These are phyloP conservation scores for Anaeramoeba flamelloides DNA, from an alignment of 78 protist species.

Conservation along the genomic window DNA sequence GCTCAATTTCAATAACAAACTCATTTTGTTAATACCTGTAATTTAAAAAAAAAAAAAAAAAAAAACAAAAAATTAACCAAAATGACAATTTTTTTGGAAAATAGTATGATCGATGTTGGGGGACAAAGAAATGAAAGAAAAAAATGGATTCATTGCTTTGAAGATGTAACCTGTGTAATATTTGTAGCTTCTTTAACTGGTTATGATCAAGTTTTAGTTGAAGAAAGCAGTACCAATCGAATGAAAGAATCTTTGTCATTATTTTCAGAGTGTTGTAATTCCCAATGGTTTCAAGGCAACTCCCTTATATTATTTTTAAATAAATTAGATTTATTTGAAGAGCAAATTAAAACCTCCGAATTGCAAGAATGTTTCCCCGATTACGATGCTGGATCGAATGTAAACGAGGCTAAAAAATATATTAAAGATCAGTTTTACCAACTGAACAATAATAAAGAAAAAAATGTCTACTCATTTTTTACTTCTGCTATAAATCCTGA, in stretches of 20 bases:
- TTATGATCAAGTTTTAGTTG: not conserved
- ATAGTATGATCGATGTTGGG: not conserved
- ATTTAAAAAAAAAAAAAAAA: no score
- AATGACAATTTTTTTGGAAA: no score
- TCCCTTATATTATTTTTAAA: not conserved
- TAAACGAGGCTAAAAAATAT: no score
- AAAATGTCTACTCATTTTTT: no score
- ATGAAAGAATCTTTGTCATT: not conserved
- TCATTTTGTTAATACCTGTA: not conserved
- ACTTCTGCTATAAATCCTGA: no score
- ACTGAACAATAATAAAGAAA: no score
- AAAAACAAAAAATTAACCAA: no score
- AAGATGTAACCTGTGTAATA: not conserved
- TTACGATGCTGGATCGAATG: not conserved
- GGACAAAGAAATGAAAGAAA: not conserved
- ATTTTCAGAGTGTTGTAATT: not conserved
- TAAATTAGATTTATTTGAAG: not conserved
- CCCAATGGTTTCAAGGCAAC: not conserved
- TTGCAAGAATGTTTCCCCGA: not conserved
- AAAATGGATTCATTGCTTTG: not conserved
- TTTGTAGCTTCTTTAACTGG: not conserved
- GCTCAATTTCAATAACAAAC: not conserved
- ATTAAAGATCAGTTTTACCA: no score
- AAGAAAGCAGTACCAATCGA: not conserved
- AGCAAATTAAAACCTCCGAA: not conserved